Percentiles rank a stretch among this genome's conserved stretches.
These are phyloP conservation scores for Penicillium sp. DNA, from an alignment of 2,329 filamentous ascomycete genomes.

Conservation along the genomic window DNA sequence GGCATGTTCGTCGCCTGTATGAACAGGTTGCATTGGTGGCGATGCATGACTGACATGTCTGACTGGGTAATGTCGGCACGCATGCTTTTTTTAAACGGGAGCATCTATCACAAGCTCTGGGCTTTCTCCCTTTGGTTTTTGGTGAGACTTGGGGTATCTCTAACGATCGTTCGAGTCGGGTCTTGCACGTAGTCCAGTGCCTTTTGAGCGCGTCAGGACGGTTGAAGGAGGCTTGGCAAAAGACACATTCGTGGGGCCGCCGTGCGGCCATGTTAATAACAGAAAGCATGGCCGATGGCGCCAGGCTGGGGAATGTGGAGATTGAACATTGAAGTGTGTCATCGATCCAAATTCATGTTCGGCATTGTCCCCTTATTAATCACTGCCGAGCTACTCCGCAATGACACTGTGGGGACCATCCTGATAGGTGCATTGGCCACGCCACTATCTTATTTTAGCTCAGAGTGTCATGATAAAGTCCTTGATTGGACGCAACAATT, in stretches of 20 bases:
- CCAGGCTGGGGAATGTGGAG: background rate
- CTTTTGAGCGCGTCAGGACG: background rate
- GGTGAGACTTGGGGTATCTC: background rate
- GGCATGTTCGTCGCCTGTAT: background rate
- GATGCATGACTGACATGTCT: background rate
- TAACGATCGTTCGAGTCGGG: background rate
- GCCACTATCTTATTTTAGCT: too few relatives aligned
- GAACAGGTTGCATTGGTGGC: background rate
- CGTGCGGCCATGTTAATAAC: background rate
- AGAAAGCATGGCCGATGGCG: background rate
- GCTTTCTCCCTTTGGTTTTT: background rate
- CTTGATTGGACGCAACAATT: too few relatives aligned
- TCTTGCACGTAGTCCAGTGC: background rate
- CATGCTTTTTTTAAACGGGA: background rate
- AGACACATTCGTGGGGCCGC: background rate
- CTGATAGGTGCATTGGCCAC: too few relatives aligned
- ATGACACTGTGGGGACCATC: background rate
- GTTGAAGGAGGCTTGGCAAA: background rate
- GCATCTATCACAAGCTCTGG: background rate
- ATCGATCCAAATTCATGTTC: background rate
- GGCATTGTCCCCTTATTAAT: background rate
- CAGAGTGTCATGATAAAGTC: too few relatives aligned
- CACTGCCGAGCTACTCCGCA: too few relatives aligned
- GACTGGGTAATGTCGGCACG: background rate
- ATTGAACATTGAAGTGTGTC: background rate